phyloP scores from a whole-genome alignment of 1,284 basidiomycete genomes.

The Athelia sp. region DNA sequence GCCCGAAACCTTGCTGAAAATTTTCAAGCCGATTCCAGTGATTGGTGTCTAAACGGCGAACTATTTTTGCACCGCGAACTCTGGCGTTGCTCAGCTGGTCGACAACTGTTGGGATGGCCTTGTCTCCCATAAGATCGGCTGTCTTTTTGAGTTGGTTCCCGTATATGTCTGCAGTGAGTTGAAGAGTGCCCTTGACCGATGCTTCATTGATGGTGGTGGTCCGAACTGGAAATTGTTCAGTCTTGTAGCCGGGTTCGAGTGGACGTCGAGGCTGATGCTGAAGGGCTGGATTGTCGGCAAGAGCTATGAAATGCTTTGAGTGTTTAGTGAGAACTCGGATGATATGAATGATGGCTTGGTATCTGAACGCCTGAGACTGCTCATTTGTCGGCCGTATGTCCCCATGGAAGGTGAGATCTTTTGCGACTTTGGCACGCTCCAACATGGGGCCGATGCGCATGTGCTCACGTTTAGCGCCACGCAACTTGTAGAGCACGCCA shows the following conservation, averaged over 20 bases:
- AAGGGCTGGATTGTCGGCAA: slow-evolving; percentile 5
- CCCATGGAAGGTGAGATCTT: neutral
- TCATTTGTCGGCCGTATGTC: neutral
- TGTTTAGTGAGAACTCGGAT: neutral
- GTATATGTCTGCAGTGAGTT: slow-evolving; percentile 17
- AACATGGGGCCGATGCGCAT: neutral
- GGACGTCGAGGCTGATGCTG: slow-evolving; percentile 10
- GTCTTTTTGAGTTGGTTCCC: slow-evolving; percentile 13
- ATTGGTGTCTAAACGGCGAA: slow-evolving; percentile 15
- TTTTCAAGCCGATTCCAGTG: slow-evolving; percentile 17
- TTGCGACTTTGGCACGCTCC: neutral
- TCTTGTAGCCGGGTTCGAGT: slow-evolving; percentile 13
- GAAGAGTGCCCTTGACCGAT: slow-evolving; percentile 14
- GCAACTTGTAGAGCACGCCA: neutral
- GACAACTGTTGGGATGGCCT: slow-evolving; percentile 12
- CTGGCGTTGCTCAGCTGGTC: slow-evolving; percentile 16
- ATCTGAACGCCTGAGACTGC: neutral
- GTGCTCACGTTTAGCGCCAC: neutral
- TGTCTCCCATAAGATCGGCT: slow-evolving; percentile 7
- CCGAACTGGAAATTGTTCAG: slow-evolving; percentile 11
- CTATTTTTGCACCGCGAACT: slow-evolving; percentile 11
- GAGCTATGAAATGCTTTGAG: slow-evolving; percentile 7
- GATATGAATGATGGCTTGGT: neutral
- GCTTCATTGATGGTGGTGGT: slow-evolving; percentile 21
- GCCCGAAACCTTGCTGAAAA: slow-evolving; percentile 19